Percentiles rank a stretch among this genome's conserved stretches.
Evolutionary conservation across 2,329 filamentous ascomycete genomes (phyloP).

Genomic region (Dothideomycetes sp.): DNA sequence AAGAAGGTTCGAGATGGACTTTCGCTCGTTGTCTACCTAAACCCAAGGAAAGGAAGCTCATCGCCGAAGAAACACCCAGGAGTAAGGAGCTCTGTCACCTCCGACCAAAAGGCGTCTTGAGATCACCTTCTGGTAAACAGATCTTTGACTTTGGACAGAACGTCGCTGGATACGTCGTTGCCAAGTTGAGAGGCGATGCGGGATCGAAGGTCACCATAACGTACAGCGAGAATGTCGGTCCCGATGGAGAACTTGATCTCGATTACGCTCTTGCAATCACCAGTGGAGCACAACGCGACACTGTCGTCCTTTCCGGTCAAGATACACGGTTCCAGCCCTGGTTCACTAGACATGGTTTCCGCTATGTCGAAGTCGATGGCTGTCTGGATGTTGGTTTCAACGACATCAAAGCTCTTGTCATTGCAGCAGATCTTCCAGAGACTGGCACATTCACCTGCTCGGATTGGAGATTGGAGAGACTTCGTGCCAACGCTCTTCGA

Average conservation of each 20-base stretch:
- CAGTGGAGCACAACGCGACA: conserved; percentile 1
- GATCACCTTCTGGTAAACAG: conserved; percentile 5
- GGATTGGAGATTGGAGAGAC: conserved; percentile 9
- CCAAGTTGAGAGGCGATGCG: not conserved
- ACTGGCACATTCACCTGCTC: conserved; percentile 6
- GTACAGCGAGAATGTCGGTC: not conserved
- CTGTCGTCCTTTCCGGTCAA: not conserved
- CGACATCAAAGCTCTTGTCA: conserved; percentile 3
- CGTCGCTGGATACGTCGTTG: conserved; percentile 6
- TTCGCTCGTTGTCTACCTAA: not conserved
- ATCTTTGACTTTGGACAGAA: conserved; percentile 11
- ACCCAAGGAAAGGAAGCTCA: not conserved
- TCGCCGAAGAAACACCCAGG: conserved; percentile 8
- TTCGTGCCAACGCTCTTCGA: conserved; percentile 5
- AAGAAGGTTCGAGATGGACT: conserved; percentile 1
- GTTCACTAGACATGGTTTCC: conserved; percentile 7
- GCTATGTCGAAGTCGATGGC: conserved; percentile 2
- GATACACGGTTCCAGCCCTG: conserved; percentile 6
- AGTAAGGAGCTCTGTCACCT: conserved; percentile 2
- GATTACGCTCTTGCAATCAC: conserved; percentile 1
- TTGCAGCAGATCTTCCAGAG: conserved; percentile 3
- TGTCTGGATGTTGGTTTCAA: conserved; percentile 7
- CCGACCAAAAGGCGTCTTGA: conserved; percentile 6
- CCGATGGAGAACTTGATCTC: conserved; percentile 5
- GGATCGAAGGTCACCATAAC: conserved; percentile 6